These are phyloP conservation scores for Alternaria arbusti DNA, from an alignment of 2,329 filamentous ascomycete species.

Conservation along the genomic window DNA sequence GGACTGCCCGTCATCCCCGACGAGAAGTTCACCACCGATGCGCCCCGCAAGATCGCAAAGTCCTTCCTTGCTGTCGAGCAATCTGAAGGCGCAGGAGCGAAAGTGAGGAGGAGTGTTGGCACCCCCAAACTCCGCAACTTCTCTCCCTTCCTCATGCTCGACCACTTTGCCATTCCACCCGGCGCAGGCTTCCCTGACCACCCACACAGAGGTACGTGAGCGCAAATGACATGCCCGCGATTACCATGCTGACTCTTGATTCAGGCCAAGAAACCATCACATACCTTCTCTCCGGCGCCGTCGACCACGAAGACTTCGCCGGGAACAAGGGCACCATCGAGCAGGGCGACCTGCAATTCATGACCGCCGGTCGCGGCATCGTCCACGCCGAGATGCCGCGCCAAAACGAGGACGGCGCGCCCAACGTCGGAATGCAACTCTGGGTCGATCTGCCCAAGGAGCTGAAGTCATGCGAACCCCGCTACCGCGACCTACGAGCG, in stretches of 20 bases:
- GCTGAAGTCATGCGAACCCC: conserved; percentile 86
- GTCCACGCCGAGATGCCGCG: conserved; percentile 96
- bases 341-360: conserved; percentile 93
- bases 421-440: conserved; percentile 88
- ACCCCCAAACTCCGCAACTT: conserved; percentile 84
- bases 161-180: conserved; percentile 79
- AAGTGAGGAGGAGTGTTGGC: conserved; percentile 86
- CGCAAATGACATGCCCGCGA: not conserved
- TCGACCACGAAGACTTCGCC: conserved; percentile 92
- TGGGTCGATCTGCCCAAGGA: conserved; percentile 90
- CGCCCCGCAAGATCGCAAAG: conserved; percentile 77
- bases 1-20: conserved; percentile 58
- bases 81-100: conserved; percentile 84
- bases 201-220: conserved; percentile 67
- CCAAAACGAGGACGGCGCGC: conserved; percentile 74
- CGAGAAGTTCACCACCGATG: conserved; percentile 45
- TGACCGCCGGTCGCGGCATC: conserved; percentile 91
- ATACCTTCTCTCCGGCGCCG: conserved; percentile 82
- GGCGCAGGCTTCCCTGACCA: conserved; percentile 93
- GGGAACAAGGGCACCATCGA: conserved; percentile 84
- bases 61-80: conserved; percentile 86
- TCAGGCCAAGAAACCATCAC: conserved; percentile 79
- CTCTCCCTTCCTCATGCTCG: conserved; percentile 93
- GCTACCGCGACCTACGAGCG: conserved; percentile 84
- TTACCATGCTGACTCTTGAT: not conserved